Conservation (phyloP, 1,284 basidiomycete species). For the Rhodotorula sp. region DNA sequence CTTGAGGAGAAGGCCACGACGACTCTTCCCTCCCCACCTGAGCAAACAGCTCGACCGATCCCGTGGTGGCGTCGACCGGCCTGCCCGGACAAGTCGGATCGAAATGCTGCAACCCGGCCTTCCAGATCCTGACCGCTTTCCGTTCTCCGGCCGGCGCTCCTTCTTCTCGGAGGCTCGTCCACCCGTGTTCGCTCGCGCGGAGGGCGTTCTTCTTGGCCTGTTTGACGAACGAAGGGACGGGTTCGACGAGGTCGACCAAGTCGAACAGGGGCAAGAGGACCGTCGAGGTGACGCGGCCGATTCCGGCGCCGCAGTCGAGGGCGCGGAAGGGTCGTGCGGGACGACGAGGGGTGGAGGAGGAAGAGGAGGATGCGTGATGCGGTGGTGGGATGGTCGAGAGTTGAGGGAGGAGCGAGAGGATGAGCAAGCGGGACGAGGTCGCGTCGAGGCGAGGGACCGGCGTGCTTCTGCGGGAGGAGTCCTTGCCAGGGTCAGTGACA, state of each 20-base stretch:
- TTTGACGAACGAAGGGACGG: slow-evolving; percentile 70
- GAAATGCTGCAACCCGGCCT: slow-evolving; percentile 72
- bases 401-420: slow-evolving; percentile 73
- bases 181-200: slow-evolving; percentile 54
- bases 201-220: slow-evolving; percentile 58
- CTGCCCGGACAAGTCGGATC: slow-evolving; percentile 66
- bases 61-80: slow-evolving; percentile 4
- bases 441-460: slow-evolving; percentile 81
- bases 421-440: slow-evolving; percentile 78
- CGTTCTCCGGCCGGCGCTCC: slow-evolving; percentile 38
- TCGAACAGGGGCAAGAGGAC: slow-evolving; percentile 79
- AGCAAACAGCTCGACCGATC: slow-evolving; percentile 21
- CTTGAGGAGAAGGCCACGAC: slow-evolving; percentile 49
- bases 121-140: slow-evolving; percentile 77
- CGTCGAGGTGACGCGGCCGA: slow-evolving; percentile 82
- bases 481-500: background rate
- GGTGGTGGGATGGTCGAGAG: slow-evolving; percentile 72
- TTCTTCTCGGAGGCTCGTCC: slow-evolving; percentile 58
- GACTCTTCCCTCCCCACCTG: slow-evolving; percentile 47
- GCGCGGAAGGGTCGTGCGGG: slow-evolving; percentile 55
- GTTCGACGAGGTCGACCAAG: slow-evolving; percentile 83
- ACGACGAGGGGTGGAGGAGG: slow-evolving; percentile 25
- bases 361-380: slow-evolving; percentile 47
- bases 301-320: slow-evolving; percentile 81
- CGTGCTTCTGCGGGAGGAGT: slow-evolving; percentile 53